A percentile compares a stretch with the other conserved stretches of the same genome.
These are phyloP conservation scores for Pontederia crassipes DNA, from an alignment of 176 grass and related monocot genomes.

Conservation along the genomic window DNA sequence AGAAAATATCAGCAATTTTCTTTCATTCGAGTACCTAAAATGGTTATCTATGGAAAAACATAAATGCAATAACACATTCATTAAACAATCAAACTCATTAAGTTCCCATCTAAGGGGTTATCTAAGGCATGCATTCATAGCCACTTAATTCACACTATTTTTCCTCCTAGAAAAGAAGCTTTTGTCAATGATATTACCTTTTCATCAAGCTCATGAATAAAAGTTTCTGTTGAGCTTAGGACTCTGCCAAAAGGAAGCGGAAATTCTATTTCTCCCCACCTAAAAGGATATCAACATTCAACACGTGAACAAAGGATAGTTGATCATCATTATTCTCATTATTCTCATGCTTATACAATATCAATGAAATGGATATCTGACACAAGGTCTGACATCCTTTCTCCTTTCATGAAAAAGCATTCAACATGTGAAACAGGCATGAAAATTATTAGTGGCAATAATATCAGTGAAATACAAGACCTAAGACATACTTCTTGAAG, in stretches of 20 bases:
- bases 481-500: conserved; percentile 68
- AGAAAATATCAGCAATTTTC: too few species aligned
- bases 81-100: too few species aligned
- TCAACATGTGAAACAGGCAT: too few species aligned
- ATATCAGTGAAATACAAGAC: neutral
- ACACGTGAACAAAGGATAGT: neutral
- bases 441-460: too few species aligned
- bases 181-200: conserved; percentile 48
- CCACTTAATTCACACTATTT: too few species aligned
- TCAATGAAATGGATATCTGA: neutral
- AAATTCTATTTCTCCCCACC: conserved; percentile 81
- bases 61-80: too few species aligned
- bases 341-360: neutral
- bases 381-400: neutral
- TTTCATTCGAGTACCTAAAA: too few species aligned
- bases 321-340: too few species aligned
- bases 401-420: neutral
- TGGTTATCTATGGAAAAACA: too few species aligned
- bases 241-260: conserved; percentile 96
- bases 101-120: too few species aligned
- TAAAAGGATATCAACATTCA: conserved; percentile 20
- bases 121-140: too few species aligned
- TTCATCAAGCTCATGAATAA: conserved; percentile 87
- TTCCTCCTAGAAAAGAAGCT: neutral
- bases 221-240: conserved; percentile 75